phyloP scores from a whole-genome alignment of 1,139 yeast genomes.

The Saccharomyces hybrid region DNA sequence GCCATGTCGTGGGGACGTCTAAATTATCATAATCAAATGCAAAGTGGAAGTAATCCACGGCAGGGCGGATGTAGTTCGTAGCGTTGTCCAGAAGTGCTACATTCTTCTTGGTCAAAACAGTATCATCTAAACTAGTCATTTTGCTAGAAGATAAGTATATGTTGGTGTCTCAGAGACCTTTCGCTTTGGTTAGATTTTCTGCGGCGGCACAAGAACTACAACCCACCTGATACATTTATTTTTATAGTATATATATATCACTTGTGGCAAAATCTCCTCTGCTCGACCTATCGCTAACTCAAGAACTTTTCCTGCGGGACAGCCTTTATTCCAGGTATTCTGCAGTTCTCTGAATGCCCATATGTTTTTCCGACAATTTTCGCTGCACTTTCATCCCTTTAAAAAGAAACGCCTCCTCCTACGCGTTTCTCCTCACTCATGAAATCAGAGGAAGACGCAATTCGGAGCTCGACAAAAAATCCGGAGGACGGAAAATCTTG shows the following conservation, averaged over 20 bases:
- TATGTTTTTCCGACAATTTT: background rate
- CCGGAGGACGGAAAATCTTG: background rate
- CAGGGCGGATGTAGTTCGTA: constrained; percentile 24
- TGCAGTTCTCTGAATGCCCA: background rate
- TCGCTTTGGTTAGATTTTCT: background rate
- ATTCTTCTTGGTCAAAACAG: constrained; percentile 25
- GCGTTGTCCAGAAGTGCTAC: constrained; percentile 29
- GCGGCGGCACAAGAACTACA: background rate
- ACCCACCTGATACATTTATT: background rate
- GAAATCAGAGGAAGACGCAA: background rate
- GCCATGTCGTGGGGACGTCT: constrained; percentile 23
- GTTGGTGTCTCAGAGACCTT: background rate
- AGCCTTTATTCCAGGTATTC: background rate
- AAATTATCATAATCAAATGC: constrained; percentile 12
- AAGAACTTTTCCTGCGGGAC: background rate
- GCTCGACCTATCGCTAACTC: background rate
- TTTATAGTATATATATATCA: background rate
- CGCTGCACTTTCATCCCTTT: background rate
- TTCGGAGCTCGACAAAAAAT: background rate
- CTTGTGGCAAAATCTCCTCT: background rate
- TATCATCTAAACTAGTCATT: constrained; percentile 27
- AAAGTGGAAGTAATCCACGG: constrained; percentile 28
- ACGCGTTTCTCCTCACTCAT: background rate
- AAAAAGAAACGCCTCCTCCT: background rate
- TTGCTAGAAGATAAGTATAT: background rate